Evolutionary conservation across 306 rosid genomes (phyloP).

Genomic region (Aeschynomene evenia): DNA sequence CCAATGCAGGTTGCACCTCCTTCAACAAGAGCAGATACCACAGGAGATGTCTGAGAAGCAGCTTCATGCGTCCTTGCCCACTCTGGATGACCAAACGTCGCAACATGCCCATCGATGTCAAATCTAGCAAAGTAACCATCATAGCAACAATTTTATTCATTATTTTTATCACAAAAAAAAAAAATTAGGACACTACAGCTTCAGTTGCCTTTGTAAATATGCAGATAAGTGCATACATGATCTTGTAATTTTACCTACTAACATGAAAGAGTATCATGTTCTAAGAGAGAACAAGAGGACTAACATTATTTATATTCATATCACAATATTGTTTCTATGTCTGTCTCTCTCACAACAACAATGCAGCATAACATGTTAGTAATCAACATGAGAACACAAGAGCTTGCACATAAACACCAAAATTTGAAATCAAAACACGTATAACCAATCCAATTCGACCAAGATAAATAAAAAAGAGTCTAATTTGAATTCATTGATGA

Average conservation of each 20-base stretch:
- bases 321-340: not conserved
- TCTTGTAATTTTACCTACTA: not conserved
- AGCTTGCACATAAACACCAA: not conserved
- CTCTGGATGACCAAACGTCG: slow-evolving; percentile 96
- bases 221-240: not conserved
- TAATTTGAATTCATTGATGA: too few species aligned
- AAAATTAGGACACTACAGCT: not conserved
- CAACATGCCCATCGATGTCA: slow-evolving; percentile 71
- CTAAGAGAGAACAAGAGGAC: not conserved
- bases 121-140: slow-evolving; percentile 52
- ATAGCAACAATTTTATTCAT: not conserved
- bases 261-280: not conserved
- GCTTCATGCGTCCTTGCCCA: slow-evolving; percentile 83
- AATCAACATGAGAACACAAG: not conserved
- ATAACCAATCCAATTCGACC: not conserved
- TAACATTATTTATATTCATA: not conserved
- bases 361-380: not conserved
- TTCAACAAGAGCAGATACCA: slow-evolving; percentile 66
- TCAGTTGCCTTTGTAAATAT: not conserved
- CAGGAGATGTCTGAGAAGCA: slow-evolving; percentile 70
- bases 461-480: too few species aligned
- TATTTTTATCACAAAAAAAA: too few species aligned
- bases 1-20: slow-evolving; percentile 92
- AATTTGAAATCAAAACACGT: not conserved
- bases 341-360: not conserved